A percentile compares a stretch with the other conserved stretches of the same genome.
Conservation (phyloP, 139 green algal species). For the Micractinium conductrix region DNA sequence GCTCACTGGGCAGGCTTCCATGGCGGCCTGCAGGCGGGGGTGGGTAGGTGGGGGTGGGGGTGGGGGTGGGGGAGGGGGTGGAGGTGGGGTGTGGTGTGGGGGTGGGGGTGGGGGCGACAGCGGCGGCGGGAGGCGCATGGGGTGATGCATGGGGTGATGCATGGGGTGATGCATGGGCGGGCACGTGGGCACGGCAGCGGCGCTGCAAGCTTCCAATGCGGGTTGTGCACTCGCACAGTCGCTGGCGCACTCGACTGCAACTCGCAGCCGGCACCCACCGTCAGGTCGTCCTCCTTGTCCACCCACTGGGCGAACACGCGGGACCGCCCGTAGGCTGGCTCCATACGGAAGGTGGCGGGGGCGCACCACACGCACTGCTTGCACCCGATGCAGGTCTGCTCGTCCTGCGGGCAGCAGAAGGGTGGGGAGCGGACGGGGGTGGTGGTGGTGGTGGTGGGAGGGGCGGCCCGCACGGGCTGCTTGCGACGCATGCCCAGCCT, state of each 20-base stretch:
- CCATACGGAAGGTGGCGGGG: slow-evolving; percentile 82
- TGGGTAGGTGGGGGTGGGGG: too few species aligned
- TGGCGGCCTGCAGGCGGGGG: slow-evolving; percentile 45
- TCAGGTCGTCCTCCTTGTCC: slow-evolving; percentile 78
- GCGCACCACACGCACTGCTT: slow-evolving; percentile 86
- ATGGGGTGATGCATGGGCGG: too few species aligned
- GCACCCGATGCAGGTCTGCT: slow-evolving; percentile 89
- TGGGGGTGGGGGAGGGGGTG: not conserved
- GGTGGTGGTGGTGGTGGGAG: not conserved
- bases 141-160: too few species aligned
- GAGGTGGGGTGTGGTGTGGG: too few species aligned
- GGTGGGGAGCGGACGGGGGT: not conserved
- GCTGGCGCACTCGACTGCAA: too few species aligned
- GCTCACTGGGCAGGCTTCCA: slow-evolving; percentile 83
- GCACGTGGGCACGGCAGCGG: too few species aligned
- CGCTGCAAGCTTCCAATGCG: too few species aligned
- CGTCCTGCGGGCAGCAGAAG: slow-evolving; percentile 53
- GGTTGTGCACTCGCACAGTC: too few species aligned
- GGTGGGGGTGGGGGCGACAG: too few species aligned
- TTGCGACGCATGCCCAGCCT: not conserved
- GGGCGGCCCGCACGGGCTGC: not conserved
- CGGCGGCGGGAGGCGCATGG: too few species aligned
- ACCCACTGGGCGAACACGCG: slow-evolving; percentile 81
- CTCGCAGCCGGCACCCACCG: too few species aligned
- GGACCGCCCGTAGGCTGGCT: slow-evolving; percentile 73